A percentile compares a stretch with the other conserved stretches of the same genome.
These are phyloP conservation scores for Herpetomonas tarakana DNA, from an alignment of 208 protist genomes.

Conservation along the genomic window DNA sequence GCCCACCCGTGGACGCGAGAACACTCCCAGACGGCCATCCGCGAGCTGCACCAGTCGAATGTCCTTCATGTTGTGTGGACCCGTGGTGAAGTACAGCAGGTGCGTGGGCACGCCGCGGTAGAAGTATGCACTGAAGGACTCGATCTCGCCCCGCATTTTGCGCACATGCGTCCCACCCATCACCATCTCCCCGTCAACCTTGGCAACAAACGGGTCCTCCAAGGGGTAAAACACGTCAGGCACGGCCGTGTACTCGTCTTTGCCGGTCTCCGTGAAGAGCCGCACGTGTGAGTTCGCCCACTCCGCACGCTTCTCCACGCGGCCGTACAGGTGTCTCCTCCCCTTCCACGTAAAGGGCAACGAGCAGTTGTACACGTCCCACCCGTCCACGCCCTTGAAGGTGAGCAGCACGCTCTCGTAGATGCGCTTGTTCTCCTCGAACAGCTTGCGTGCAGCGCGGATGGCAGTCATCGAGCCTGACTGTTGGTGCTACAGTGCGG, in stretches of 20 bases:
- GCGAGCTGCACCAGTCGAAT: conserved; percentile 38
- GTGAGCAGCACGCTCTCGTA: conserved; percentile 7
- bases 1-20: conserved; percentile 29
- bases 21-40: conserved; percentile 46
- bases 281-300: neutral
- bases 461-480: neutral
- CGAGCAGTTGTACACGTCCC: conserved; percentile 14
- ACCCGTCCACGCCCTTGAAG: conserved; percentile 7
- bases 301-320: conserved; percentile 9
- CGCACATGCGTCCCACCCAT: conserved; percentile 51
- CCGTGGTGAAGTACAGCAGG: conserved; percentile 46
- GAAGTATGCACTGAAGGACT: conserved; percentile 52
- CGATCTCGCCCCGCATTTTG: conserved; percentile 33
- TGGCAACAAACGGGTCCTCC: conserved; percentile 46
- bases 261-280: conserved; percentile 6
- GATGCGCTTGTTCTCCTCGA: neutral
- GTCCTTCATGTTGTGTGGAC: conserved; percentile 61
- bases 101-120: conserved; percentile 32
- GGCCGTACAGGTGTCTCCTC: conserved; percentile 6
- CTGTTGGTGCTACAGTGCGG: too few relatives aligned
- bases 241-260: neutral
- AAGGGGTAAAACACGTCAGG: conserved; percentile 10
- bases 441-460: neutral
- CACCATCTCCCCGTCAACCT: conserved; percentile 41
- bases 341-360: conserved; percentile 11